A percentile compares a stretch with the other conserved stretches of the same genome.
Conservation (phyloP, 257 asterid species). For the Vinca minor region DNA sequence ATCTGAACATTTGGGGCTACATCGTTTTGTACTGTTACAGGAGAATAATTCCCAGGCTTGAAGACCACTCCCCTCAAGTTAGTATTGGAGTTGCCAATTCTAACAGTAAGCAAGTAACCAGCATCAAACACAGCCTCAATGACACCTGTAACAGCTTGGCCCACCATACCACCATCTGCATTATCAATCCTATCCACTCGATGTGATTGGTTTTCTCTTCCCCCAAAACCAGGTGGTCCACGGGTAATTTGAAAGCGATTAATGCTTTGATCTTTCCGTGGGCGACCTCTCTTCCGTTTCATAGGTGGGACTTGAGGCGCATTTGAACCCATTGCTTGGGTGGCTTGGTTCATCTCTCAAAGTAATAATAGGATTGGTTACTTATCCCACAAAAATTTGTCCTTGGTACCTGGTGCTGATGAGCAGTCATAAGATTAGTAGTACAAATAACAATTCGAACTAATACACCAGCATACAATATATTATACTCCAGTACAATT, state of each 20-base stretch:
- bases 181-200: slow-evolving; percentile 19
- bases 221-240: slow-evolving; percentile 43
- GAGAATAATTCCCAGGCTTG: slow-evolving; percentile 71
- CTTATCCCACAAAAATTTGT: not conserved
- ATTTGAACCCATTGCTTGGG: slow-evolving; percentile 25
- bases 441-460: not conserved
- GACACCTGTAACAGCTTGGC: slow-evolving; percentile 74
- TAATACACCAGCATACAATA: not conserved
- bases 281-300: slow-evolving; percentile 42
- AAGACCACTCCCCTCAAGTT: slow-evolving; percentile 73
- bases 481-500: not conserved
- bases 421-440: not conserved
- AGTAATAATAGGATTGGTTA: not conserved
- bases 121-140: slow-evolving; percentile 82
- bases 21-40: slow-evolving; percentile 68
- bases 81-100: slow-evolving; percentile 56
- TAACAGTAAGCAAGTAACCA: slow-evolving; percentile 67
- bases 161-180: slow-evolving; percentile 35
- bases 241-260: slow-evolving; percentile 19
- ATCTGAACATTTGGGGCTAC: slow-evolving; percentile 70
- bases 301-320: slow-evolving; percentile 17
- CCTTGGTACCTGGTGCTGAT: slow-evolving; percentile 5
- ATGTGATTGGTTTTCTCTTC: slow-evolving; percentile 26
- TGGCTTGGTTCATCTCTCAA: slow-evolving; percentile 30
- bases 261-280: slow-evolving; percentile 34